Percentiles rank a stretch among this genome's conserved stretches.
phyloP scores from a whole-genome alignment of 1,284 basidiomycete genomes.

The Moniliella sp. region DNA sequence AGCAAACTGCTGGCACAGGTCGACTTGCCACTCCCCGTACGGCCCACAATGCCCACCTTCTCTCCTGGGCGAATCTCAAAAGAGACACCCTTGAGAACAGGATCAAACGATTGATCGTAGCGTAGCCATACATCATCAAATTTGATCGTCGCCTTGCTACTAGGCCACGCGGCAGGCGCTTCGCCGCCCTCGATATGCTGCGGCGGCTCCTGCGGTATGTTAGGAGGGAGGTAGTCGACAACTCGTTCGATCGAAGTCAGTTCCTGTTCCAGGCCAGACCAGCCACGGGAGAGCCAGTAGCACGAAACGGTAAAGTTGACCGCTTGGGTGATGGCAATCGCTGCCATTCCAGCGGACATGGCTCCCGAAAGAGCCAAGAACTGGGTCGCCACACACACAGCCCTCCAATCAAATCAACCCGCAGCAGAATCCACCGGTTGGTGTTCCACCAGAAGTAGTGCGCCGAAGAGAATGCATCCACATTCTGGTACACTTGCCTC shows the following conservation, averaged over 20 bases:
- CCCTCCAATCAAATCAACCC: neutral
- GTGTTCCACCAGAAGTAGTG: constrained; percentile 1
- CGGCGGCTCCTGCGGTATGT: constrained; percentile 2
- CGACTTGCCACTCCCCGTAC: constrained; percentile 15
- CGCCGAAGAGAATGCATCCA: constrained; percentile 36
- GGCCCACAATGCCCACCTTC: constrained; percentile 19
- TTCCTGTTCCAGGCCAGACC: constrained; percentile 9
- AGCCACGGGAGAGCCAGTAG: no score
- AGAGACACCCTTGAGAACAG: constrained; percentile 44
- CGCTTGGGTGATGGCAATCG: no score
- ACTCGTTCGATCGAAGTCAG: constrained; percentile 58
- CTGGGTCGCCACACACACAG: no score
- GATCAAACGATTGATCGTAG: constrained; percentile 35
- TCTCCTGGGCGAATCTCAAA: constrained; percentile 20
- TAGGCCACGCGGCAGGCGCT: constrained; percentile 46
- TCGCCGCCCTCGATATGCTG: constrained; percentile 16
- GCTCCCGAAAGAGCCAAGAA: no score
- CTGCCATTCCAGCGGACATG: no score
- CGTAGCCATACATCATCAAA: constrained; percentile 45
- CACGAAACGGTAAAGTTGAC: constrained; percentile 32
- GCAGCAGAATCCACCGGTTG: constrained; percentile 1
- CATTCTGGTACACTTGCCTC: constrained; percentile 9
- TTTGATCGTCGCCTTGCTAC: constrained; percentile 33
- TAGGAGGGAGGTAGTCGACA: constrained; percentile 47
- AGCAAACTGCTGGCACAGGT: constrained; percentile 2